phyloP scores from a whole-genome alignment of 768 basidiomycete species.

The Trametopsis cervina region DNA sequence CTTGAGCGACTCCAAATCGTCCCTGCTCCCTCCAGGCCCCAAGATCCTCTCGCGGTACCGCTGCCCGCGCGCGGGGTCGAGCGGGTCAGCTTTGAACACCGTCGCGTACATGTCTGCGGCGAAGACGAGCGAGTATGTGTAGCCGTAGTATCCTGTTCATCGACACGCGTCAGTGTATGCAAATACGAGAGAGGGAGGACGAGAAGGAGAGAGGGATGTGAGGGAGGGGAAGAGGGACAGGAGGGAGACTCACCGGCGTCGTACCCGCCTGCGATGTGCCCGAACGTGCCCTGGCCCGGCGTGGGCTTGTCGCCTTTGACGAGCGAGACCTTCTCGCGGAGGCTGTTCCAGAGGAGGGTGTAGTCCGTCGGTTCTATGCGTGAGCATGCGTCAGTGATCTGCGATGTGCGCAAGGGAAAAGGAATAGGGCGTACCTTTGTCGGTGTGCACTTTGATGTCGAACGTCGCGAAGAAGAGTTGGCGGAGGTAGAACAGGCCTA shows the following conservation, averaged over 20 bases:
- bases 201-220: too few species aligned
- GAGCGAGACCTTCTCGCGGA: slow-evolving; percentile 64
- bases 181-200: not conserved
- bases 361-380: slow-evolving; percentile 57
- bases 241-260: slow-evolving; percentile 33
- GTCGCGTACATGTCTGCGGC: slow-evolving; percentile 58
- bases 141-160: slow-evolving; percentile 20
- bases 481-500: slow-evolving; percentile 74
- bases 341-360: slow-evolving; percentile 71
- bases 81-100: slow-evolving; percentile 75
- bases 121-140: slow-evolving; percentile 66
- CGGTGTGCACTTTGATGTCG: slow-evolving; percentile 70
- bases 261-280: slow-evolving; percentile 72
- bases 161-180: not conserved
- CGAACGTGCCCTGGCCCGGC: slow-evolving; percentile 72
- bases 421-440: slow-evolving; percentile 40
- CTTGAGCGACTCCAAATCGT: slow-evolving; percentile 75
- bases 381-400: slow-evolving; percentile 1
- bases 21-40: slow-evolving; percentile 65
- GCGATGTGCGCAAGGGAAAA: not conserved
- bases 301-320: slow-evolving; percentile 52
- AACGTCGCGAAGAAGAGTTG: slow-evolving; percentile 83
- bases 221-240: not conserved
- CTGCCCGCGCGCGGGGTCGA: slow-evolving; percentile 59
- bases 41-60: slow-evolving; percentile 75